These are phyloP conservation scores for Nicotiana noctiflora DNA, from an alignment of 257 asterid species.

Conservation along the genomic window DNA sequence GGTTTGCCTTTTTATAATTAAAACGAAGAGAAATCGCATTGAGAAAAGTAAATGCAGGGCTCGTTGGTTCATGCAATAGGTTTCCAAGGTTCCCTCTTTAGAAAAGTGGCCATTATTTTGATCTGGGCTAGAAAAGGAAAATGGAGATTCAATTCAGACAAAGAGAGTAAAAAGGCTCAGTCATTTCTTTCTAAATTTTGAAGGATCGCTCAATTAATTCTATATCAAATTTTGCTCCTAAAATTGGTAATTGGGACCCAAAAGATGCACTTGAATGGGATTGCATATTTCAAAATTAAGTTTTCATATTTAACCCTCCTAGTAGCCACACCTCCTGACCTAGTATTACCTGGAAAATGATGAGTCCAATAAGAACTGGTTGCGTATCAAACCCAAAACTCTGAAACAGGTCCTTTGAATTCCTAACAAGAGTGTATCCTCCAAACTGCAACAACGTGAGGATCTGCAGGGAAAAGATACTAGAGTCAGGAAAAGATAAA, in stretches of 20 bases:
- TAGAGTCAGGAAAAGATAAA: not conserved
- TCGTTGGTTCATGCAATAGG: not conserved
- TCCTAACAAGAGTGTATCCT: slow-evolving; percentile 90
- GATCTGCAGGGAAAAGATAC: slow-evolving; percentile 43
- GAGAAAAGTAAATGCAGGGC: not conserved
- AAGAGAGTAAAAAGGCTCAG: not conserved
- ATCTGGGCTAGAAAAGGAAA: not conserved
- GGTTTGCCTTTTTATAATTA: not conserved
- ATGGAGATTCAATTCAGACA: not conserved
- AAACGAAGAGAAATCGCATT: not conserved
- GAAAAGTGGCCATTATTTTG: not conserved
- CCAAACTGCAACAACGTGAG: slow-evolving; percentile 88
- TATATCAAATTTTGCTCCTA: not conserved
- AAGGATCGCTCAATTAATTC: not conserved
- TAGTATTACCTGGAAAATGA: slow-evolving; percentile 77
- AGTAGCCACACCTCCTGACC: not conserved
- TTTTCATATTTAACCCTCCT: not conserved
- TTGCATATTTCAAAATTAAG: not conserved
- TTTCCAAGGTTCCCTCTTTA: not conserved
- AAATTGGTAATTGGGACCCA: not conserved
- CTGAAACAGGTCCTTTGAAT: slow-evolving; percentile 83
- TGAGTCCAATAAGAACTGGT: slow-evolving; percentile 95
- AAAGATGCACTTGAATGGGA: not conserved
- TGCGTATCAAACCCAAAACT: slow-evolving; percentile 98
- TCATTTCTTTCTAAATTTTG: not conserved